A percentile compares a stretch with the other conserved stretches of the same genome.
Conservation (phyloP, 371 early-diverging fungal species). For the Haplosporangium sp. region DNA sequence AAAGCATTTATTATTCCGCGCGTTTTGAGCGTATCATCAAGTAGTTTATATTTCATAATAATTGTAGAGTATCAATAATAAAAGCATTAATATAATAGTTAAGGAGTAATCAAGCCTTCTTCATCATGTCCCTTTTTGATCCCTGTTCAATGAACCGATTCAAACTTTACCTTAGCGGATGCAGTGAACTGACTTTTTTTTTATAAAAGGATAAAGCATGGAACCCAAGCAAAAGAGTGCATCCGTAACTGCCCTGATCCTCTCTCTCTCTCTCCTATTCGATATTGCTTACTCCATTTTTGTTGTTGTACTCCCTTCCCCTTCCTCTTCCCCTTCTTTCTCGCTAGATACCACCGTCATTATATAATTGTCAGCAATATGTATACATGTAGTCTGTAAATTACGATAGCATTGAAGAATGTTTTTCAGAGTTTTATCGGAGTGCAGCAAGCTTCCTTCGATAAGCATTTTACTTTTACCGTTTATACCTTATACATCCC, state of each 20-base stretch:
- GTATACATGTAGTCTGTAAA: too few relatives aligned
- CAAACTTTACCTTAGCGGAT: conserved; percentile 4
- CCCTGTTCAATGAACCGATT: background rate
- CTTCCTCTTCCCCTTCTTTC: conserved; percentile 5
- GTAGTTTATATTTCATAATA: background rate
- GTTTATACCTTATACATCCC: background rate
- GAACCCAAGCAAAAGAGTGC: background rate
- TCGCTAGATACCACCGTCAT: conserved; percentile 1
- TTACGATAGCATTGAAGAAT: background rate
- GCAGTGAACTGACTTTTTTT: background rate
- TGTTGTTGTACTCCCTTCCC: conserved; percentile 1
- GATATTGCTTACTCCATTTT: conserved; percentile 3
- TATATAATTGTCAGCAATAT: background rate
- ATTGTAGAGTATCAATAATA: background rate
- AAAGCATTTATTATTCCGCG: too few relatives aligned
- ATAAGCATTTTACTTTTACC: too few relatives aligned
- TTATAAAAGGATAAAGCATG: background rate
- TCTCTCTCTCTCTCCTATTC: background rate
- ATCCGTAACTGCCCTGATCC: conserved; percentile 22
- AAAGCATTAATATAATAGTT: too few relatives aligned
- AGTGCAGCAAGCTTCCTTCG: too few relatives aligned
- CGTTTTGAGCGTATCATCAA: too few relatives aligned
- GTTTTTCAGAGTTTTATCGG: background rate
- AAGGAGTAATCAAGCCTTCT: background rate
- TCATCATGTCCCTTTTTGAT: background rate